A percentile compares a stretch with the other conserved stretches of the same genome.
These are phyloP conservation scores for Solanum hybrid DNA, from an alignment of 305 asterid genomes.

Conservation along the genomic window DNA sequence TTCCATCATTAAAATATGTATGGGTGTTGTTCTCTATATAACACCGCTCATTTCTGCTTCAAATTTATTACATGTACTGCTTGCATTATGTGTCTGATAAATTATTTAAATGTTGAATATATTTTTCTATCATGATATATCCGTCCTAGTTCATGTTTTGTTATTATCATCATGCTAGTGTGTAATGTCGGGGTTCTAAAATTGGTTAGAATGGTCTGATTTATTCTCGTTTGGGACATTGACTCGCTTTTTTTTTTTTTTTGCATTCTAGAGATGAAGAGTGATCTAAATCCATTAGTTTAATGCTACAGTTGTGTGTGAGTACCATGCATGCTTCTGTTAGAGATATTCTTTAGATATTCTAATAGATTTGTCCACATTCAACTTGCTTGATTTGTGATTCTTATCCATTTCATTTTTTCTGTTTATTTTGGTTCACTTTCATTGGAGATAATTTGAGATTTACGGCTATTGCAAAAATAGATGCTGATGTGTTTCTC, in stretches of 20 bases:
- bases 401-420: too few relatives aligned
- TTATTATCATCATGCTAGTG: background rate
- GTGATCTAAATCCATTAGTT: background rate
- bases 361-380: background rate
- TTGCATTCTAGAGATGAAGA: background rate
- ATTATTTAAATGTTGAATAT: background rate
- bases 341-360: background rate
- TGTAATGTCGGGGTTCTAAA: background rate
- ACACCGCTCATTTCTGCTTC: background rate
- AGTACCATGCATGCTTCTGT: background rate
- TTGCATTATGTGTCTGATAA: background rate
- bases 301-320: background rate
- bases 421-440: background rate
- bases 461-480: background rate
- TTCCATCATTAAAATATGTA: background rate
- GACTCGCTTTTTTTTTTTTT: background rate
- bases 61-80: background rate
- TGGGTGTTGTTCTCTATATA: background rate
- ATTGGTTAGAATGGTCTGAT: background rate
- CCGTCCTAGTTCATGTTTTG: background rate
- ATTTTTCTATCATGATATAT: too few relatives aligned
- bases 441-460: background rate
- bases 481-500: background rate
- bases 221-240: background rate
- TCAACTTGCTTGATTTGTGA: background rate